Evolutionary conservation across 257 asterid genomes (phyloP).

Genomic region (Cruciata laevipes): DNA sequence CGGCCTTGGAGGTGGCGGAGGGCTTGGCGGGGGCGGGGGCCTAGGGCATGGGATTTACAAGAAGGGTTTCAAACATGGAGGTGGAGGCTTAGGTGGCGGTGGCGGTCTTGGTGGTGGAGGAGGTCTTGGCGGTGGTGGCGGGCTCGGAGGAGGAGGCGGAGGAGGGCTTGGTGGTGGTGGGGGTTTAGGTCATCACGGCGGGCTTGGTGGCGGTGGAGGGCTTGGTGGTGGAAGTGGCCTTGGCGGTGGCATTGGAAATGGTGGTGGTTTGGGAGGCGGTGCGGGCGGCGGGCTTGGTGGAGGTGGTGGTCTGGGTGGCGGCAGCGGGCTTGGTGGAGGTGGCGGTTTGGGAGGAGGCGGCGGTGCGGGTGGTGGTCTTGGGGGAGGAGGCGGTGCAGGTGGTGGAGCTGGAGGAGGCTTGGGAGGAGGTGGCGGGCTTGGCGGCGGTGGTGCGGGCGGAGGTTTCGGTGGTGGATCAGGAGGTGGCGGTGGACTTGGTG

Average conservation of each 20-base stretch:
- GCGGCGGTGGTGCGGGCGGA: slow-evolving; percentile 2
- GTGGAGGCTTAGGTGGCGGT: slow-evolving; percentile 19
- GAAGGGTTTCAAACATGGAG: slow-evolving; percentile 2
- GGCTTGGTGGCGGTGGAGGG: slow-evolving; percentile 15
- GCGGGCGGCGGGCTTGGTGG: slow-evolving; percentile 24
- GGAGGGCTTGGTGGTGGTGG: slow-evolving; percentile 17
- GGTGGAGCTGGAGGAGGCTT: slow-evolving; percentile 13
- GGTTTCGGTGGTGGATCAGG: slow-evolving; percentile 13
- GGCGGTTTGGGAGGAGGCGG: slow-evolving; percentile 13
- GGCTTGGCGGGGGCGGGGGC: slow-evolving; percentile 23
- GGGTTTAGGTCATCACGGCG: slow-evolving; percentile 15
- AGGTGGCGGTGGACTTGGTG: slow-evolving; percentile 11
- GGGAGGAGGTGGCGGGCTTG: slow-evolving; percentile 5
- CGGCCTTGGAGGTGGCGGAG: slow-evolving; percentile 13
- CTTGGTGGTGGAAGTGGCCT: slow-evolving; percentile 12
- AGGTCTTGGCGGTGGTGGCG: slow-evolving; percentile 18
- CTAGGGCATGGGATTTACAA: neutral
- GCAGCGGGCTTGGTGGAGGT: slow-evolving; percentile 9
- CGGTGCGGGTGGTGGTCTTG: slow-evolving; percentile 20
- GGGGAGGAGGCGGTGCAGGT: slow-evolving; percentile 16
- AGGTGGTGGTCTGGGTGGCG: slow-evolving; percentile 1
- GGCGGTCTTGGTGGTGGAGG: slow-evolving; percentile 17
- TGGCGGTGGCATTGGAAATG: slow-evolving; percentile 17
- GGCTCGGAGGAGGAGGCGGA: slow-evolving; percentile 24
- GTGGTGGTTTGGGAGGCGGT: slow-evolving; percentile 15